phyloP scores from a whole-genome alignment of 192 early-diverging fungal species.

The Entomortierella beljakovae region DNA sequence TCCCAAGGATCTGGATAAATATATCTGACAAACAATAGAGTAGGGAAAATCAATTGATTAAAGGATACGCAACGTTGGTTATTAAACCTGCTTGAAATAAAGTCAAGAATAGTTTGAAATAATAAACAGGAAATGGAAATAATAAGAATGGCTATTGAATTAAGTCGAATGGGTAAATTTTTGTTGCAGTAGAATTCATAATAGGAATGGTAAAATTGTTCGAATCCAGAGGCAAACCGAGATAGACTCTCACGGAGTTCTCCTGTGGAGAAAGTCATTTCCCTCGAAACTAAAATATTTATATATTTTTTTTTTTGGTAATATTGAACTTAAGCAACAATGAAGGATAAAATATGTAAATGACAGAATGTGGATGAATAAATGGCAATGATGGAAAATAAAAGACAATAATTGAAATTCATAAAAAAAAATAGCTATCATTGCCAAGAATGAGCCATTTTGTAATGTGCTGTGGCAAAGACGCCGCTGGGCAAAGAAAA shows the following conservation, averaged over 20 bases:
- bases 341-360: background rate
- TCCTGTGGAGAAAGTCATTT: background rate
- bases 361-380: background rate
- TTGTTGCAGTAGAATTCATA: too few relatives aligned
- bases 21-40: conserved; percentile 30
- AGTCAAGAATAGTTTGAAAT: conserved; percentile 25
- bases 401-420: conserved; percentile 20
- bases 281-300: background rate
- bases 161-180: too few relatives aligned
- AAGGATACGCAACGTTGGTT: conserved; percentile 25
- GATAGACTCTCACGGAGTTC: conserved; percentile 31
- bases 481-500: too few relatives aligned
- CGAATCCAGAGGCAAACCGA: conserved; percentile 35
- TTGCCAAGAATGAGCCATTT: too few relatives aligned
- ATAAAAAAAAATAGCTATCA: conserved; percentile 7
- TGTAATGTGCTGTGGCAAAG: too few relatives aligned
- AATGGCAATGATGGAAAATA: background rate
- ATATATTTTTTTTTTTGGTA: background rate
- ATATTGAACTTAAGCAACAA: background rate
- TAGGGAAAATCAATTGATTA: conserved; percentile 41
- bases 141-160: background rate
- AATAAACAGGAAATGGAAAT: conserved; percentile 21
- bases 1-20: conserved; percentile 31
- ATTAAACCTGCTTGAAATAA: background rate
- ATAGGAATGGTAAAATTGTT: conserved; percentile 37